Percentiles rank a stretch among this genome's conserved stretches.
Evolutionary conservation across 2,329 filamentous ascomycete species (phyloP).

Genomic region (Nannizzia gypsea): DNA sequence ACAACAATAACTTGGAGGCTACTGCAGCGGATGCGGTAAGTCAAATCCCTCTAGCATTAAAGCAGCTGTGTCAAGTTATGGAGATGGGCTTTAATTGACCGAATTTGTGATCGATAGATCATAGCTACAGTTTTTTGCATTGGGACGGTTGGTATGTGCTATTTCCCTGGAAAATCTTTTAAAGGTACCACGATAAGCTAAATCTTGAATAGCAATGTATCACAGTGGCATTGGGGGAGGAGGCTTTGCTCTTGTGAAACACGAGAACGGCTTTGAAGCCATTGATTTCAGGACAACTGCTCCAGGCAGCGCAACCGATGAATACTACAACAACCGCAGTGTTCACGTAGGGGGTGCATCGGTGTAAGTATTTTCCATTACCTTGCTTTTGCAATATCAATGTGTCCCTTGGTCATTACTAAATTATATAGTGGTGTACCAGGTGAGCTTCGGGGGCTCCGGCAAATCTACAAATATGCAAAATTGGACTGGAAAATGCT

Average conservation of each 20-base stretch:
- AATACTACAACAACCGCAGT: not conserved
- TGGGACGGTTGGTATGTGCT: slow-evolving; percentile 49
- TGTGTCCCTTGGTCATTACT: not conserved
- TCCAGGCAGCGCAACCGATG: slow-evolving; percentile 32
- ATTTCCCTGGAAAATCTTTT: not conserved
- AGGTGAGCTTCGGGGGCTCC: slow-evolving; percentile 58
- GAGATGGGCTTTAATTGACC: not conserved
- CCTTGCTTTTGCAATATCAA: slow-evolving; percentile 50
- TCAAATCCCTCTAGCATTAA: not conserved
- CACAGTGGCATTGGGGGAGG: slow-evolving; percentile 76
- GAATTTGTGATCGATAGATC: slow-evolving; percentile 30
- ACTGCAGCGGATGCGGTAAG: slow-evolving; percentile 61
- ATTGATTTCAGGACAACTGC: slow-evolving; percentile 86
- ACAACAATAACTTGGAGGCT: slow-evolving; percentile 42
- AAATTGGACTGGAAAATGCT: slow-evolving; percentile 52
- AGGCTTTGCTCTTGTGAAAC: slow-evolving; percentile 66
- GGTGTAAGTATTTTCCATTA: not conserved
- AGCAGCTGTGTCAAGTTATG: not conserved
- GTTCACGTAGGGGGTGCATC: not conserved
- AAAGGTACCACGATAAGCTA: not conserved
- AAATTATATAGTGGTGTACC: slow-evolving; percentile 40
- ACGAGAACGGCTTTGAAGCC: slow-evolving; percentile 61
- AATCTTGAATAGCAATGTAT: slow-evolving; percentile 48
- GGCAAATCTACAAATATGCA: slow-evolving; percentile 56
- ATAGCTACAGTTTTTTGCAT: slow-evolving; percentile 64